Evolutionary conservation across 2,329 filamentous ascomycete species (phyloP), one percentile per base, ranked within the genome.

Genomic region (Talaromyces marneffei): DNA sequence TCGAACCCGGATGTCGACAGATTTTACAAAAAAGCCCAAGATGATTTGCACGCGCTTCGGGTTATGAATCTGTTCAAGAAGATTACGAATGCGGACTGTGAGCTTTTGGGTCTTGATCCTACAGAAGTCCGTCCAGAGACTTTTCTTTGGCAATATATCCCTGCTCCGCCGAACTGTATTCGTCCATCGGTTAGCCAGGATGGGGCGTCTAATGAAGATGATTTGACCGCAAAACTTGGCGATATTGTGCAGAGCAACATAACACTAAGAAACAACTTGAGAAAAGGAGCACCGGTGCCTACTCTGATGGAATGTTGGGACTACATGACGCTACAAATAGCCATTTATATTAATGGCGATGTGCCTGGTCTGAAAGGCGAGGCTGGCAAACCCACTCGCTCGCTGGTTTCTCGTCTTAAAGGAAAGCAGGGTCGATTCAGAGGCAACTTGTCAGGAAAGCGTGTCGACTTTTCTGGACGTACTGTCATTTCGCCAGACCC

Each of bases 221-320:
- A 99, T 69, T 84, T 99, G 64, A 99, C 94, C 0, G 92, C 93
- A 58, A 97, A 97, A 73, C 84, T 99, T n/a, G 90, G 92, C 31
- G 93, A 99, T 72, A 97, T 99, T 66, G 88, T 97, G 9, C 91
- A 95, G 69, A 91, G 95, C 65, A 96, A 92, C 71, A 89, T 89
- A 59, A 85, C 95, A 68, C 91, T 99, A 65, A 87, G 89, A 55
- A 89, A 90, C 23, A 91, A 91, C 0, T 76, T 97, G 16, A 83
- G 88, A 63, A 92, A 91, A 67, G 93, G 93, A 9, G 90, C 92
- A 14, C 87, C 91, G 0, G 83, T 99, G 2, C 85, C 89, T 66
- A 95, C 91, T 0, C 90, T 97, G 61, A 95, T 97, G 87, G 94
- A 99, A 73, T 92, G 96, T 69, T 99, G 94, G 94, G 94, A 99